phyloP scores from a whole-genome alignment of 129 eudicot species.

The Lonicera japonica region DNA sequence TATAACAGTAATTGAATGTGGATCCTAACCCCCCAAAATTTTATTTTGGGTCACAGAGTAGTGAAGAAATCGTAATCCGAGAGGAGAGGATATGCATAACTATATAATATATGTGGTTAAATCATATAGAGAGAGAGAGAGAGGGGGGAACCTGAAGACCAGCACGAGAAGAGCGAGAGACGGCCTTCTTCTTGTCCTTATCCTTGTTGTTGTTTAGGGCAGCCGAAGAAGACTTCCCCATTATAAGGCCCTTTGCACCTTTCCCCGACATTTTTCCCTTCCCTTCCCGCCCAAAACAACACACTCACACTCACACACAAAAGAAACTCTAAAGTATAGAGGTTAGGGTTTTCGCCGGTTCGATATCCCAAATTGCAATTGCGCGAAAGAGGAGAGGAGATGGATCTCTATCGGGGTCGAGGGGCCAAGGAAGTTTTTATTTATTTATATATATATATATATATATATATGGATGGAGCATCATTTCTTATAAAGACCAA shows the following conservation, averaged over 20 bases:
- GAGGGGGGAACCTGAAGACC: conserved; percentile 53
- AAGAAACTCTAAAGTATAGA: background rate
- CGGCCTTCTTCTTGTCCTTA: conserved; percentile 59
- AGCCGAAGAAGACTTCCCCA: conserved; percentile 33
- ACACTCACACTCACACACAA: background rate
- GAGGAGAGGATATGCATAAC: too few species aligned
- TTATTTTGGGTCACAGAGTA: too few species aligned
- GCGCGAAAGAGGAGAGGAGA: conserved; percentile 4
- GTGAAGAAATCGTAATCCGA: too few species aligned
- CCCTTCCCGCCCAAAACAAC: background rate
- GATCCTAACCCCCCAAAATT: too few species aligned
- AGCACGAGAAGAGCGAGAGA: conserved; percentile 71
- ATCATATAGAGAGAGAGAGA: too few species aligned
- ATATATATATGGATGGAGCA: too few species aligned
- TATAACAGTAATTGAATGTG: too few species aligned
- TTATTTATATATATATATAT: too few species aligned
- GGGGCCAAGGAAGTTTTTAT: conserved; percentile 2
- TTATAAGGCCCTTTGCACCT: conserved; percentile 63
- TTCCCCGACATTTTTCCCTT: conserved; percentile 67
- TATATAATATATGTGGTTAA: too few species aligned
- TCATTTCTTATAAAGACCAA: background rate
- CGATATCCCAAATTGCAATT: background rate
- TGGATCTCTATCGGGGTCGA: background rate
- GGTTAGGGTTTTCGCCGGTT: conserved; percentile 3
- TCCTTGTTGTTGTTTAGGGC: conserved; percentile 19